Evolutionary conservation across 192 early-diverging fungal genomes (phyloP), one percentile per base, ranked within the genome.

Genomic region (Obelidium mucronatum): DNA sequence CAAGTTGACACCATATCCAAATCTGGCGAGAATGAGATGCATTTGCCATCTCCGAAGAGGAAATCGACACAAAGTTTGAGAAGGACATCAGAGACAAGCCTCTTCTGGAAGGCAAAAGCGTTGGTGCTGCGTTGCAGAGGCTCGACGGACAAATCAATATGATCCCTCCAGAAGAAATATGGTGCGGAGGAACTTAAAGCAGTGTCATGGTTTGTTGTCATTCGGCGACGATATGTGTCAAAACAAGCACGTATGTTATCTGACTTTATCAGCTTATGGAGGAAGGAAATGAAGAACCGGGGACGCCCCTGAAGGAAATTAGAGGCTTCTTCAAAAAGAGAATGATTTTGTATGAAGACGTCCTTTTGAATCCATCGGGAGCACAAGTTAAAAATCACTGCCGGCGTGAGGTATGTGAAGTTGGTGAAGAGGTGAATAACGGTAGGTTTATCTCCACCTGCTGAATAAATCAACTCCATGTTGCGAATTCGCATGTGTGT

Each of bases 401-500:
- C 15, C 52, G 73, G 62, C 13, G 39, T 36, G 8, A 73, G 58
- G 24, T 67, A 73, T 19, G 56, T 73, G 44, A 73, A 73, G 55
- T 42, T 31, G 39, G 71, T 75, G 35, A 75, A 75, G 11, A 66
- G 22, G 19, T 39, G 28, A 51, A 67, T 17, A 2, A 71, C 35
- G 8, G 6, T 28, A 52, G 65, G 64, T 54, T 75, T 75, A 3
- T 3, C 34, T 36, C 61, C 73, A 35, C 66, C 73, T 19, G 73
- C 59, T 28, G 73, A 71, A 11, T 35, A 68, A 2, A 75, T 2
- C 35, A 75, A 31, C n/a, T 75, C 73, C 24, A 75, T 68, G 52
- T 68, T 75, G 4, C 36, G 73, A 68, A 75, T 67, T n/a, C 61
- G 64, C 73, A 75, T 67, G 31, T 75, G 30, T 15, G 73, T 75